Conservation (phyloP, 2,329 filamentous ascomycete genomes). For the Talaromyces sp. region DNA sequence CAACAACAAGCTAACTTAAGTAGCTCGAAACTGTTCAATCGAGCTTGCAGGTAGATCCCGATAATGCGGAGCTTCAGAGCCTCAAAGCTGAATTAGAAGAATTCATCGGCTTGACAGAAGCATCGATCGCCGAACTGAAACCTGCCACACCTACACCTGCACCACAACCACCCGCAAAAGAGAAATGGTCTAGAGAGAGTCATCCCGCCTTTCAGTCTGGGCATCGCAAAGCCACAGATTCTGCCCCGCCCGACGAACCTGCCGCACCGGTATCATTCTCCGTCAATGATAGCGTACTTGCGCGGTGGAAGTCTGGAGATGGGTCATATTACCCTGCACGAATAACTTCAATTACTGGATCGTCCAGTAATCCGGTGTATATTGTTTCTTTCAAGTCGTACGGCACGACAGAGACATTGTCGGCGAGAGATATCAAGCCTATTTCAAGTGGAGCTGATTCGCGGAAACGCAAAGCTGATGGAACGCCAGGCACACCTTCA, state of each 20-base stretch:
- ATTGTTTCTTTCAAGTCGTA: slow-evolving; percentile 95
- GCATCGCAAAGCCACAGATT: slow-evolving; percentile 46
- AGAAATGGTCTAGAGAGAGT: slow-evolving; percentile 78
- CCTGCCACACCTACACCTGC: slow-evolving; percentile 49
- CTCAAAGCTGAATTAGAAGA: slow-evolving; percentile 79
- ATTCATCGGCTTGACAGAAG: slow-evolving; percentile 75
- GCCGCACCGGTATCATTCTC: slow-evolving; percentile 63
- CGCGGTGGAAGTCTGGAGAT: slow-evolving; percentile 88
- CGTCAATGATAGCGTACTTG: slow-evolving; percentile 86
- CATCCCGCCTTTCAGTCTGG: slow-evolving; percentile 72
- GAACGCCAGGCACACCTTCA: slow-evolving; percentile 56
- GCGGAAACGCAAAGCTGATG: slow-evolving; percentile 84
- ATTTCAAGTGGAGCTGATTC: slow-evolving; percentile 60
- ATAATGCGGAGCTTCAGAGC: slow-evolving; percentile 72
- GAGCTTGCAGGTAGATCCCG: slow-evolving; percentile 76
- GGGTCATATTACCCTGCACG: slow-evolving; percentile 87
- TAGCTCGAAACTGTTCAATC: slow-evolving; percentile 75
- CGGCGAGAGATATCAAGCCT: slow-evolving; percentile 79
- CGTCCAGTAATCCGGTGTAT: slow-evolving; percentile 85
- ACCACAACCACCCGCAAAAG: slow-evolving; percentile 56
- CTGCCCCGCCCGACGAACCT: slow-evolving; percentile 54
- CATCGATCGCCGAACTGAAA: slow-evolving; percentile 77
- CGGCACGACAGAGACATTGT: slow-evolving; percentile 72
- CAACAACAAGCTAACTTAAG: not conserved
- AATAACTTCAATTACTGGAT: slow-evolving; percentile 91